Percentiles rank a stretch among this genome's conserved stretches.
These are phyloP conservation scores for Dictyostelium purpureum DNA, from an alignment of 78 protist species.

Conservation along the genomic window DNA sequence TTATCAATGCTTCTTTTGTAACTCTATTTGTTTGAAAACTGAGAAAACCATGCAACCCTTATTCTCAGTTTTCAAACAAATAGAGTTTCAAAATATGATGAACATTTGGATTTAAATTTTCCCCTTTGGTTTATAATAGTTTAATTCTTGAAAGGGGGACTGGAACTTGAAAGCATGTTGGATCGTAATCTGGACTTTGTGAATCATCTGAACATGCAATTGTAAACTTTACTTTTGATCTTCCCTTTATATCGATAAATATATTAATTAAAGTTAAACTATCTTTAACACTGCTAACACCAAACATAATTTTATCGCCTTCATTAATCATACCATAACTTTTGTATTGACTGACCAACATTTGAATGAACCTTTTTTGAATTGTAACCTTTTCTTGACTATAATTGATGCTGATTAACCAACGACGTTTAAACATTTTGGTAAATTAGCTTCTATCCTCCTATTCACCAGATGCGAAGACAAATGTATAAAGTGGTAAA, in stretches of 20 bases:
- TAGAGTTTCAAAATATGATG: background rate
- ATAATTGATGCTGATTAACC: conserved; percentile 68
- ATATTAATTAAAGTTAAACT: conserved; percentile 78
- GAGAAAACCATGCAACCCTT: background rate
- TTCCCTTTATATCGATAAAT: conserved; percentile 7
- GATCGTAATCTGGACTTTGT: conserved; percentile 86
- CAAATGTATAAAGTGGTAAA: conserved; percentile 79
- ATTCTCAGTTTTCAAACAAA: too few species aligned
- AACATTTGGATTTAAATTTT: conserved; percentile 3
- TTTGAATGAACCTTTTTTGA: background rate
- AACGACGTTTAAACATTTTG: conserved; percentile 14
- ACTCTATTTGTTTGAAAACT: background rate
- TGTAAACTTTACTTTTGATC: conserved; percentile 52
- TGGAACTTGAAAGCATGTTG: conserved; percentile 92
- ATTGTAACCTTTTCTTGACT: background rate
- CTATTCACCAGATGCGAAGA: conserved; percentile 79
- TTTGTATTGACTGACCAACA: background rate
- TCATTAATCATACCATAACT: conserved; percentile 71
- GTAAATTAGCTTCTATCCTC: conserved; percentile 11
- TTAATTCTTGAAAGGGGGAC: conserved; percentile 87
- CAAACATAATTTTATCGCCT: conserved; percentile 82
- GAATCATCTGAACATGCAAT: conserved; percentile 90
- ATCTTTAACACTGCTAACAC: conserved; percentile 90
- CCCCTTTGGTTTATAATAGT: background rate
- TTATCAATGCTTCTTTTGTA: background rate